Percentiles rank a stretch among this genome's conserved stretches.
Evolutionary conservation across 2,329 filamentous ascomycete species (phyloP).

Genomic region (Colletotrichum paranaense): DNA sequence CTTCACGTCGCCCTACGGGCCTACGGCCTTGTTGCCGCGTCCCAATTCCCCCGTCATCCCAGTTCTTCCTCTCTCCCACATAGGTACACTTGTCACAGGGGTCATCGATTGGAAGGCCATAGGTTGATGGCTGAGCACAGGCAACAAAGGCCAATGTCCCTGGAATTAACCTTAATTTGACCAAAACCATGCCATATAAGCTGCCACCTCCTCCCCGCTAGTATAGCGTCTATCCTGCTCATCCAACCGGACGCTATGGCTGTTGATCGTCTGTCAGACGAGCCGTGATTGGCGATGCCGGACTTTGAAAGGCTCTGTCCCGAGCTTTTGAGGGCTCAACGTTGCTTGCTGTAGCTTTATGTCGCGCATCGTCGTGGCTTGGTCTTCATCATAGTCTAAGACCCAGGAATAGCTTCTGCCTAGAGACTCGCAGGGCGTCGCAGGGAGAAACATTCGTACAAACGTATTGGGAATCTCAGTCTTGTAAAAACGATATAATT

Average conservation of each 20-base stretch:
- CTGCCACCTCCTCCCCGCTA: neutral
- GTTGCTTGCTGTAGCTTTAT: neutral
- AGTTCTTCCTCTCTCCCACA: too few relatives aligned
- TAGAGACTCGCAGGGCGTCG: too few relatives aligned
- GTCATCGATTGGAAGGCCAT: neutral
- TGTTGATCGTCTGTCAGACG: neutral
- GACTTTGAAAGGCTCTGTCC: neutral
- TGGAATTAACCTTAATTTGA: neutral
- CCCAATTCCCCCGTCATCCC: neutral
- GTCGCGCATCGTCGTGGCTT: neutral
- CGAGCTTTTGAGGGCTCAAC: neutral
- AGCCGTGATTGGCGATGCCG: constrained; percentile 18
- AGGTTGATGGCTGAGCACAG: neutral
- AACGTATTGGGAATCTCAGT: neutral
- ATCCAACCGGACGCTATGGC: neutral
- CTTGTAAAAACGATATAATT: neutral
- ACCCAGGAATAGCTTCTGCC: neutral
- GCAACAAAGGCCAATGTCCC: neutral
- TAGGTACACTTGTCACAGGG: neutral
- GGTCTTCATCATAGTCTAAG: neutral
- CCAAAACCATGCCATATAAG: neutral
- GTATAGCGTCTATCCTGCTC: neutral
- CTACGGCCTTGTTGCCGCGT: neutral
- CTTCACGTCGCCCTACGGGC: neutral
- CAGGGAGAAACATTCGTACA: too few relatives aligned